A percentile compares a stretch with the other conserved stretches of the same genome.
Evolutionary conservation across 148 eudicot species (phyloP).

Genomic region (Camellia sinensis): DNA sequence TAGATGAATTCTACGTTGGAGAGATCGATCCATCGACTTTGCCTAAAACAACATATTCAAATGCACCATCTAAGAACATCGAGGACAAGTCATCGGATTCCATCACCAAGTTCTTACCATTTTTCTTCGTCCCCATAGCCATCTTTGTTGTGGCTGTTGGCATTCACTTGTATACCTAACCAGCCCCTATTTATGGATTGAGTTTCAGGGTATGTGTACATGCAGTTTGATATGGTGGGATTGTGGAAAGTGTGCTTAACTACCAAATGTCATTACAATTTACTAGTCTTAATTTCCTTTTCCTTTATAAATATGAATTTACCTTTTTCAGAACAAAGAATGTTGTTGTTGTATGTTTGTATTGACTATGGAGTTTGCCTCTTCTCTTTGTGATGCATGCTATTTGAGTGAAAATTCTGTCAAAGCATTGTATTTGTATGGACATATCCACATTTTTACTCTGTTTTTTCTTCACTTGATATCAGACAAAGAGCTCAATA

Average conservation of each 20-base stretch:
- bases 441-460: no score
- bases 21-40: constrained; percentile 37
- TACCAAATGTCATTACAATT: no score
- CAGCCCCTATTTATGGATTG: background rate
- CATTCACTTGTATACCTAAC: constrained; percentile 19
- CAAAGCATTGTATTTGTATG: no score
- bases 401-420: no score
- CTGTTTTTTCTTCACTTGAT: no score
- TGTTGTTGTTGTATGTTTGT: background rate
- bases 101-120: constrained; percentile 24
- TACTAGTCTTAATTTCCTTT: no score
- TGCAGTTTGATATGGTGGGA: no score
- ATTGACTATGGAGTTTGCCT: background rate
- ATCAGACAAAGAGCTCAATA: no score
- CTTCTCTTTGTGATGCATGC: background rate
- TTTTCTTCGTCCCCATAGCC: constrained; percentile 26
- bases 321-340: background rate
- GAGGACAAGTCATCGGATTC: constrained; percentile 16
- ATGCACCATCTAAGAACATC: constrained; percentile 17
- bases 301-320: background rate
- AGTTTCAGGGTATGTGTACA: background rate
- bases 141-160: constrained; percentile 25
- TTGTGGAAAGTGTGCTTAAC: no score
- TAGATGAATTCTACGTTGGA: constrained; percentile 48
- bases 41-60: constrained; percentile 7